These are phyloP conservation scores for Fusarium acutatum DNA, from an alignment of 2,329 filamentous ascomycete genomes.

Conservation along the genomic window DNA sequence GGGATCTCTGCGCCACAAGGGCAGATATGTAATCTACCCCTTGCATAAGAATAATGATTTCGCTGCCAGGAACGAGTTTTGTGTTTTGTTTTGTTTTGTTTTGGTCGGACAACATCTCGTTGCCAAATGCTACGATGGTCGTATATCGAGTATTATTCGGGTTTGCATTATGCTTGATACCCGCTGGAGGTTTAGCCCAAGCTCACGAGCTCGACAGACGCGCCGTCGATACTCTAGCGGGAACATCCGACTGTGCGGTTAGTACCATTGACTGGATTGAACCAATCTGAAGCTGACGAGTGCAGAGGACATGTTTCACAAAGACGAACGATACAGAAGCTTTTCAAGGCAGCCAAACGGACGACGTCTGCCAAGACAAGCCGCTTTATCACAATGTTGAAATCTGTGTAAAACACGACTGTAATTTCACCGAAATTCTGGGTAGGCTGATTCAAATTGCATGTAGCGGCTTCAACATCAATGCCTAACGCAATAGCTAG, in stretches of 20 bases:
- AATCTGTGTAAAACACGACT: neutral
- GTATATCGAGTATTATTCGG: neutral
- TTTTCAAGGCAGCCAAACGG: neutral
- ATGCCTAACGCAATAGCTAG: neutral
- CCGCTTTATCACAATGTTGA: neutral
- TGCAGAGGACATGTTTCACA: neutral
- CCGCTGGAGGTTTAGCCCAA: neutral
- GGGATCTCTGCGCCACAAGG: neutral
- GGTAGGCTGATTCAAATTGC: fast-evolving
- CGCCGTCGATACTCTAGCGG: neutral
- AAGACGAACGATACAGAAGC: neutral
- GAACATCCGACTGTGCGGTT: neutral
- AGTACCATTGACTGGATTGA: neutral
- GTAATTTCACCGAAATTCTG: neutral
- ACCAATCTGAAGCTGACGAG: neutral
- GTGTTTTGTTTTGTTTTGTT: neutral
- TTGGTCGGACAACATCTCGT: neutral
- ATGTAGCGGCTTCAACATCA: fast-evolving
- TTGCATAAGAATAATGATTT: neutral
- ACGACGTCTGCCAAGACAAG: neutral
- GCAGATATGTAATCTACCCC: neutral
- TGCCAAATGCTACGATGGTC: neutral
- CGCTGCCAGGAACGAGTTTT: too few relatives aligned
- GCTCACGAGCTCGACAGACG: neutral
- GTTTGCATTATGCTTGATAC: neutral